These are phyloP conservation scores for Pilasporangium apinafurcum DNA, from an alignment of 352 stramenopile species.

Conservation along the genomic window DNA sequence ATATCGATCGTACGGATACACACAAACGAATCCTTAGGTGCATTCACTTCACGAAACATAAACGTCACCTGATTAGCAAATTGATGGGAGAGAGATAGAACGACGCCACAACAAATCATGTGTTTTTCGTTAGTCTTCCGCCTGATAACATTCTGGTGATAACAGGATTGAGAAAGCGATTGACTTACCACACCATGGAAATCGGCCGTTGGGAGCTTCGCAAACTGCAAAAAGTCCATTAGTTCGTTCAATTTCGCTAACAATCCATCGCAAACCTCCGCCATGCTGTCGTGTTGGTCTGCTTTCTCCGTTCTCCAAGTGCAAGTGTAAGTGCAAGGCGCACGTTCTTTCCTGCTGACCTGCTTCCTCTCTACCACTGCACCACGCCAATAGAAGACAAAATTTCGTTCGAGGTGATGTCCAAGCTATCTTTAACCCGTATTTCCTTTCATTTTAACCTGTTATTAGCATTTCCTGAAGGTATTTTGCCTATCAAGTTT, in stretches of 20 bases:
- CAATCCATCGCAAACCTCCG: constrained; percentile 60
- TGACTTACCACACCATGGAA: constrained; percentile 57
- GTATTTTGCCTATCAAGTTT: too few relatives aligned
- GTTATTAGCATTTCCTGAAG: too few relatives aligned
- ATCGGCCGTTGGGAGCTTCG: constrained; percentile 24
- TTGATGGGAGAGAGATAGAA: too few relatives aligned
- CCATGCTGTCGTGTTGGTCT: background rate
- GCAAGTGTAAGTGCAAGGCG: background rate
- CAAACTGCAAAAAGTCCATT: constrained; percentile 80
- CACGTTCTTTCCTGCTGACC: too few relatives aligned
- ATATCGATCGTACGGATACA: constrained; percentile 80
- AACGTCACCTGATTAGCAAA: constrained; percentile 81
- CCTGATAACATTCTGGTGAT: background rate
- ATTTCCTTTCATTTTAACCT: too few relatives aligned
- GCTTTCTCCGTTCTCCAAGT: background rate
- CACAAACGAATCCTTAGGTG: constrained; percentile 33
- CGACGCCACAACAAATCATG: too few relatives aligned
- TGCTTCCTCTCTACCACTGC: too few relatives aligned
- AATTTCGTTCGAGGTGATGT: too few relatives aligned
- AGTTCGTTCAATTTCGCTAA: constrained; percentile 79
- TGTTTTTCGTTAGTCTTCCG: too few relatives aligned
- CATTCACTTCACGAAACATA: constrained; percentile 51
- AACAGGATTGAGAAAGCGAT: background rate
- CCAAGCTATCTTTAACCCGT: too few relatives aligned
- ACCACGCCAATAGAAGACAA: too few relatives aligned